phyloP scores from a whole-genome alignment of 371 early-diverging fungal genomes.

The Circinella umbellata region DNA sequence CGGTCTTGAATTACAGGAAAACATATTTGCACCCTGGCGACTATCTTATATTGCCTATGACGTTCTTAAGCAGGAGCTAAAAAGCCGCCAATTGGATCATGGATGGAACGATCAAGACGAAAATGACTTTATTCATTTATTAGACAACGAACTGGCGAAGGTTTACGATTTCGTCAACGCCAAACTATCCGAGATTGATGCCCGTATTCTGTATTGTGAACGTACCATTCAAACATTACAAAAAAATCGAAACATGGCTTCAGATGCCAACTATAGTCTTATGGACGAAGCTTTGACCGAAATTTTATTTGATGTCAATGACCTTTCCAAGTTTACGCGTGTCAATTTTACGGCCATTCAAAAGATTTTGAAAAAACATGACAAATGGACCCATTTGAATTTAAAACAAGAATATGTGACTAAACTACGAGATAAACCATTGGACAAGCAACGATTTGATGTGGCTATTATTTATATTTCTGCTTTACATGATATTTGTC shows the following conservation, averaged over 20 bases:
- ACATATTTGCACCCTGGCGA: conserved; percentile 76
- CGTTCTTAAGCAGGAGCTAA: conserved; percentile 77
- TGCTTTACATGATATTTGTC: conserved; percentile 83
- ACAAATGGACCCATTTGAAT: conserved; percentile 59
- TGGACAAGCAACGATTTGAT: conserved; percentile 89
- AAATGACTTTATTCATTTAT: conserved; percentile 77
- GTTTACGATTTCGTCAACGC: conserved; percentile 76
- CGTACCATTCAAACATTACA: conserved; percentile 38
- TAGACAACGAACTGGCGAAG: conserved; percentile 91
- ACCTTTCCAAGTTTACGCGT: conserved; percentile 88
- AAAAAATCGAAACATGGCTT: conserved; percentile 33
- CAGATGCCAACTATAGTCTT: conserved; percentile 57
- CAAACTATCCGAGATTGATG: conserved; percentile 85
- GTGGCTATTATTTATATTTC: conserved; percentile 84
- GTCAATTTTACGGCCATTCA: conserved; percentile 94
- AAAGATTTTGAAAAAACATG: conserved; percentile 95
- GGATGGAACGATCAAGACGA: conserved; percentile 73
- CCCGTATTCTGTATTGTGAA: conserved; percentile 77
- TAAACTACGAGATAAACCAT: conserved; percentile 77
- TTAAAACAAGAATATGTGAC: conserved; percentile 68
- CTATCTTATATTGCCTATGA: conserved; percentile 86
- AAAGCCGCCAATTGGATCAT: conserved; percentile 54
- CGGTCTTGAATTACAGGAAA: conserved; percentile 72
- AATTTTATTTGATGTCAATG: conserved; percentile 84
- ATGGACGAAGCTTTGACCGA: conserved; percentile 78